These are phyloP conservation scores for Lachnellula subtilissima DNA, from an alignment of 2,329 filamentous ascomycete genomes.

Conservation along the genomic window DNA sequence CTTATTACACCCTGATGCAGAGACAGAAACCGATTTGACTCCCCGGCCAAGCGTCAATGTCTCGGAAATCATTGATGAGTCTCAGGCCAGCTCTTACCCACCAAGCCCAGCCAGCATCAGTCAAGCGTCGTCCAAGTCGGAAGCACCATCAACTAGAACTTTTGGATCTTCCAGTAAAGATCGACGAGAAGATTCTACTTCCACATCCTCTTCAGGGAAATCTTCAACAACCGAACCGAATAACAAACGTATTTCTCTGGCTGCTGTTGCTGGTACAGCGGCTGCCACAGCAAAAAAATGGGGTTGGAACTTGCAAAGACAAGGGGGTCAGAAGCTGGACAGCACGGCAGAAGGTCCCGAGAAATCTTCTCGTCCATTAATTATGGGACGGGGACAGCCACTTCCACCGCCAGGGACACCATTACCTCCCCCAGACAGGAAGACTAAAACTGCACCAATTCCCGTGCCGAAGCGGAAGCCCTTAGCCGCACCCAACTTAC, in stretches of 20 bases:
- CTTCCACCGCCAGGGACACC: conserved; percentile 77
- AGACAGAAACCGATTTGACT: conserved; percentile 29
- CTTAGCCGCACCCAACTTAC: conserved; percentile 37
- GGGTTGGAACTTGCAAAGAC: conserved; percentile 52
- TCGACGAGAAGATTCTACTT: conserved; percentile 30
- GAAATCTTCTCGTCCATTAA: conserved; percentile 52
- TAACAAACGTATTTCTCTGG: conserved; percentile 43
- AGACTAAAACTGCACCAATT: conserved; percentile 52
- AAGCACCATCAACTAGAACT: conserved; percentile 37
- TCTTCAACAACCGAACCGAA: conserved; percentile 31
- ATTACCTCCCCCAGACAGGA: conserved; percentile 63
- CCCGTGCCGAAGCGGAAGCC: conserved; percentile 62
- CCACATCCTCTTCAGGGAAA: conserved; percentile 23
- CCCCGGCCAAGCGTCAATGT: conserved; percentile 23
- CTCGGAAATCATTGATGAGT: conserved; percentile 9
- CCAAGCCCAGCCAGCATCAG: conserved; percentile 33
- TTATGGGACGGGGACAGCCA: conserved; percentile 75
- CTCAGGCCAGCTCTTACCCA: conserved; percentile 18
- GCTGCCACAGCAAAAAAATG: conserved; percentile 54
- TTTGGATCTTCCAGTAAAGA: conserved; percentile 36
- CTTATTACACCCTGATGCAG: conserved; percentile 37
- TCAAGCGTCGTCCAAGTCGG: conserved; percentile 37
- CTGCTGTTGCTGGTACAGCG: conserved; percentile 48
- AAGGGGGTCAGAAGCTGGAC: conserved; percentile 33
- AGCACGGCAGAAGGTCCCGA: conserved; percentile 15